Evolutionary conservation across 2,329 filamentous ascomycete species (phyloP), one percentile per base, ranked within the genome.

Genomic region (Fusarium proliferatum): DNA sequence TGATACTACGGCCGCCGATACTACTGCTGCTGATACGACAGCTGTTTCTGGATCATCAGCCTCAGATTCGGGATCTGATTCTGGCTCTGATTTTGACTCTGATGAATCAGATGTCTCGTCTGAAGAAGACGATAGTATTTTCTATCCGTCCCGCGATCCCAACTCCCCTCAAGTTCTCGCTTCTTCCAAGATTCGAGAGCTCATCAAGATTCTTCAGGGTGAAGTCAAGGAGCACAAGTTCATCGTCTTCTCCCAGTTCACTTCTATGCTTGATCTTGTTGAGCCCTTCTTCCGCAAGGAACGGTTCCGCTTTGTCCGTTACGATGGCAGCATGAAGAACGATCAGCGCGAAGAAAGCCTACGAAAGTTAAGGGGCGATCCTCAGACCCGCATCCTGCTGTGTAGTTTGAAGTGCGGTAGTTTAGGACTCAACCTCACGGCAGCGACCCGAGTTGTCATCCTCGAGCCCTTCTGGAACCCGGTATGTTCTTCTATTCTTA

Each of bases 381-480:
- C 89, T 59, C 87, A 86, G 38, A 96, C 93, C 19, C 89, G 96
- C 10, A 91, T 99, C 9, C 85, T 99, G 52, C 91, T 99, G 21
- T 99, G 96, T 83, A 97, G 94, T 83, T 87, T 99, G 73, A 96
- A 97, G 78, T 98, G 96, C 78, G 96, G 96, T 73, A 95, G 94
- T 56, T 84, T 99, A 51, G 96, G 96, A 5, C 89, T 99, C 34
- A 99, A 99, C 82, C 86, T 99, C 60, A 99, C 96, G 11, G 96
- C 95, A 1, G 96, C 96, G 15, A 96, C 93, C 71, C 89, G 96
- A 23, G 96, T 99, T 7, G 91, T 99, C 59, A 97, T 99, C 76
- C 87, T 99, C 48, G 96, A 99, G 82, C 96, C 96, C 1, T 99
- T 99, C 83, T 99, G 96, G 96, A 99, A 99, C 82, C 96, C 95